These are phyloP conservation scores for Lipomyces lipofer DNA, from an alignment of 805 yeast species.

Conservation along the genomic window DNA sequence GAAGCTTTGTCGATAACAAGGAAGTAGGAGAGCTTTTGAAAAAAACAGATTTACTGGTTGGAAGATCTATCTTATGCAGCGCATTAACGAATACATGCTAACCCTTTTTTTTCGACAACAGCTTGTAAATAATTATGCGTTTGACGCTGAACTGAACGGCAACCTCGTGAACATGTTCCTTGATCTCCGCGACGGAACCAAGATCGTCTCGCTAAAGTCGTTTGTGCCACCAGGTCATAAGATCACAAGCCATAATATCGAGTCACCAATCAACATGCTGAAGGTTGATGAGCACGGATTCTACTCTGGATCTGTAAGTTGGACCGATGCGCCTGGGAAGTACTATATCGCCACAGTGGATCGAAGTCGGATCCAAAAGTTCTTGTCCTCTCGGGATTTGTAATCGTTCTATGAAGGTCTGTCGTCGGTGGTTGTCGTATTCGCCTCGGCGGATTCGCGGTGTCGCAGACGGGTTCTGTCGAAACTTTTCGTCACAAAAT, in stretches of 20 bases:
- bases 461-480: constrained; percentile 17
- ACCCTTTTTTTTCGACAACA: background rate
- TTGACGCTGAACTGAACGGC: constrained; percentile 70
- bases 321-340: constrained; percentile 80
- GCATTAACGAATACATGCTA: background rate
- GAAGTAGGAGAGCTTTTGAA: constrained; percentile 56
- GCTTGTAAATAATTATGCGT: constrained; percentile 79
- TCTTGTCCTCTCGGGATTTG: constrained; percentile 8
- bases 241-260: constrained; percentile 54
- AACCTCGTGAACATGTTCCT: constrained; percentile 65
- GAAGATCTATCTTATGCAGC: background rate
- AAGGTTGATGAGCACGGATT: constrained; percentile 63
- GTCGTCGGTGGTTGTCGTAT: background rate
- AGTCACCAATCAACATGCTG: constrained; percentile 62
- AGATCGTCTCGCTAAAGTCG: constrained; percentile 74
- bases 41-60: constrained; percentile 62
- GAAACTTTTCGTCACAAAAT: constrained; percentile 8
- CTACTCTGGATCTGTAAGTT: constrained; percentile 73
- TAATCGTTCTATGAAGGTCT: no score
- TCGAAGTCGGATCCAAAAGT: constrained; percentile 34
- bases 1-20: constrained; percentile 69
- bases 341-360: constrained; percentile 75
- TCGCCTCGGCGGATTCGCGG: constrained; percentile 4
- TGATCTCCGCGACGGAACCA: constrained; percentile 69
- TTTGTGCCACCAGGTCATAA: constrained; percentile 75